Conservation (phyloP, 805 yeast species). For the Clavispora phyllophila region DNA sequence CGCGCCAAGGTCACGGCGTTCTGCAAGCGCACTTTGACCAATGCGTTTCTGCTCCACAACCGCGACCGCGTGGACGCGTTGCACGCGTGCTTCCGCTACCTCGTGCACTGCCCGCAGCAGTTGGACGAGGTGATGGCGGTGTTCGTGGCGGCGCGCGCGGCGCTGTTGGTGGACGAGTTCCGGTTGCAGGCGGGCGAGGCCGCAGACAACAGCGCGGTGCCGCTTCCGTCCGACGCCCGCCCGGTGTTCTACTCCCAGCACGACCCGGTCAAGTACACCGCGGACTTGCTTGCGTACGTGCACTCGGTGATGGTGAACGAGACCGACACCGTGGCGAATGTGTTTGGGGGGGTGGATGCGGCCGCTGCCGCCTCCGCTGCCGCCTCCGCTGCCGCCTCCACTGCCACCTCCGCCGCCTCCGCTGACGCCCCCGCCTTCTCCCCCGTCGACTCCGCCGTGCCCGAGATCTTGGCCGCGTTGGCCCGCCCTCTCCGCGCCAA, state of each 20-base stretch:
- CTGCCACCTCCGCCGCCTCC: constrained; percentile 8
- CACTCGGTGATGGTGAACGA: constrained; percentile 87
- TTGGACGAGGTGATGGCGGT: constrained; percentile 57
- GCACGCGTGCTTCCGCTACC: constrained; percentile 27
- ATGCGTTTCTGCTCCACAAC: constrained; percentile 25
- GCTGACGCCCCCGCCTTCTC: too few relatives aligned
- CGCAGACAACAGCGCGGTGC: constrained; percentile 4
- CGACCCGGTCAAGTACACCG: constrained; percentile 77
- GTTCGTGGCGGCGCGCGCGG: constrained; percentile 67
- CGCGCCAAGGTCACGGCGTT: constrained; percentile 25
- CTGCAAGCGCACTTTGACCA: constrained; percentile 29
- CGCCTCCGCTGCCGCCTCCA: too few relatives aligned
- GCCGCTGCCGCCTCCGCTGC: too few relatives aligned
- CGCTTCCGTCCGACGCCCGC: constrained; percentile 15
- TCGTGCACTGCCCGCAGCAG: constrained; percentile 38
- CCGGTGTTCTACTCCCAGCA: constrained; percentile 65
- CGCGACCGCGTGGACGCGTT: constrained; percentile 21
- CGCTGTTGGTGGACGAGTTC: constrained; percentile 62
- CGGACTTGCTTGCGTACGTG: constrained; percentile 83
- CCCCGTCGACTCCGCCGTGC: constrained; percentile 36
- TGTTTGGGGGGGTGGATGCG: constrained; percentile 39
- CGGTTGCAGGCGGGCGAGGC: constrained; percentile 45
- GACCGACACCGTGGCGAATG: constrained; percentile 61
- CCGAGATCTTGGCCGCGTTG: constrained; percentile 48
- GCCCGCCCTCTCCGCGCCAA: constrained; percentile 58